A percentile compares a stretch with the other conserved stretches of the same genome.
These are phyloP conservation scores for Coniochaeta hoffmannii DNA, from an alignment of 2,329 filamentous ascomycete genomes.

Conservation along the genomic window DNA sequence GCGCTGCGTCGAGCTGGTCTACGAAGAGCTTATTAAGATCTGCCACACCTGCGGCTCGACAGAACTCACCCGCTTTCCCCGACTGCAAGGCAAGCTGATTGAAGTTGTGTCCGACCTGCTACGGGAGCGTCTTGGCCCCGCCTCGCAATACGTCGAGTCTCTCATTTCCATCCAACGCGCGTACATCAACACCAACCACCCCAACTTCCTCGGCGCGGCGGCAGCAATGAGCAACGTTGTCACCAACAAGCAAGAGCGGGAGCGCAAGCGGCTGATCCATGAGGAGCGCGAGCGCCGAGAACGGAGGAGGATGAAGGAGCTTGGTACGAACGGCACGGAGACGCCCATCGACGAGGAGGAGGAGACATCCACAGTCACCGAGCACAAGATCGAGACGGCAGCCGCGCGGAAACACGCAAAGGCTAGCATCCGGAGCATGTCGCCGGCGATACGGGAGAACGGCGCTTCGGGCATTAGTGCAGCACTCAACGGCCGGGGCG, in stretches of 20 bases:
- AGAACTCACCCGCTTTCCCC: slow-evolving; percentile 84
- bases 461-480: slow-evolving; percentile 53
- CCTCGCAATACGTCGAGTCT: slow-evolving; percentile 88
- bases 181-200: slow-evolving; percentile 99
- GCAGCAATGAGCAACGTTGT: slow-evolving; percentile 98
- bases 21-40: slow-evolving; percentile 98
- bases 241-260: slow-evolving; percentile 86
- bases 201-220: slow-evolving; percentile 93
- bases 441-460: slow-evolving; percentile 68
- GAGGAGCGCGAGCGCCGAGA: slow-evolving; percentile 86
- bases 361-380: slow-evolving; percentile 29
- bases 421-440: slow-evolving; percentile 69
- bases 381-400: slow-evolving; percentile 47
- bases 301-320: slow-evolving; percentile 72
- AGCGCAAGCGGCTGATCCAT: slow-evolving; percentile 70
- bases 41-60: slow-evolving; percentile 97
- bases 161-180: slow-evolving; percentile 95
- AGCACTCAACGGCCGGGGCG: slow-evolving; percentile 60
- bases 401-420: slow-evolving; percentile 53
- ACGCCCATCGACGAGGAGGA: slow-evolving; percentile 57
- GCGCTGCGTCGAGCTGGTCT: slow-evolving; percentile 93
- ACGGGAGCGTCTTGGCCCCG: slow-evolving; percentile 82
- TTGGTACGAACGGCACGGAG: slow-evolving; percentile 71
- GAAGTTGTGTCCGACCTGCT: slow-evolving; percentile 96
- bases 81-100: slow-evolving; percentile 92